Evolutionary conservation across 2,329 filamentous ascomycete genomes (phyloP).

Genomic region (Colletotrichum acutatum): DNA sequence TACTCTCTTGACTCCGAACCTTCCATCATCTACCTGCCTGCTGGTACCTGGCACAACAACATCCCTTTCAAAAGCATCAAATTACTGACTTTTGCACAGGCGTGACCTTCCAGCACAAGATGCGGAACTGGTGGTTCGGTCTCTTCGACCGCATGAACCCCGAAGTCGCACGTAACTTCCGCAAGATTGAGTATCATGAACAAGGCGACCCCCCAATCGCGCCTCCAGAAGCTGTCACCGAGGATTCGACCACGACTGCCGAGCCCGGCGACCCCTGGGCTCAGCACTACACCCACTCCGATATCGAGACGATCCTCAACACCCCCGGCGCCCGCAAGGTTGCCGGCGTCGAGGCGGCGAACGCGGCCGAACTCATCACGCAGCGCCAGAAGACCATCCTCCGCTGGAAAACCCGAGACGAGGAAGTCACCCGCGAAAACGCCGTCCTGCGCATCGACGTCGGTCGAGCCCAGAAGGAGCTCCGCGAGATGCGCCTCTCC

Average conservation of each 20-base stretch:
- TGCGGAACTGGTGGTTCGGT: constrained; percentile 34
- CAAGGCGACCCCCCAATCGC: constrained; percentile 8
- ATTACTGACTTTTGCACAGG: not conserved
- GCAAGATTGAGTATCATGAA: constrained; percentile 24
- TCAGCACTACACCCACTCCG: constrained; percentile 17
- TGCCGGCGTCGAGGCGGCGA: constrained; percentile 35
- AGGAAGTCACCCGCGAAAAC: constrained; percentile 16
- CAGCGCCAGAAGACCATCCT: constrained; percentile 35
- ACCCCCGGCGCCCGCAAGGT: constrained; percentile 37
- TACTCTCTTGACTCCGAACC: constrained; percentile 35
- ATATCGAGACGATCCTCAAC: constrained; percentile 39
- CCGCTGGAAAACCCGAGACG: constrained; percentile 23
- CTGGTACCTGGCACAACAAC: not conserved
- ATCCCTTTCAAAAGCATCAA: not conserved
- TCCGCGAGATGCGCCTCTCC: constrained; percentile 27
- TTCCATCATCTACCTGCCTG: constrained; percentile 33
- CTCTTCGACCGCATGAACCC: constrained; percentile 37
- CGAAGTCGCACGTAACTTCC: constrained; percentile 24
- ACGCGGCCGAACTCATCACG: constrained; percentile 36
- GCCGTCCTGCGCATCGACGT: constrained; percentile 18
- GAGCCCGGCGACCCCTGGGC: constrained; percentile 1
- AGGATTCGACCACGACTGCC: constrained; percentile 1
- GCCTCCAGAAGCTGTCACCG: constrained; percentile 21
- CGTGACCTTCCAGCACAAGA: constrained; percentile 27
- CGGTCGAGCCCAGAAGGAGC: constrained; percentile 11